phyloP scores from a whole-genome alignment of 305 asterid genomes.

The Fraxinus dipetala region DNA sequence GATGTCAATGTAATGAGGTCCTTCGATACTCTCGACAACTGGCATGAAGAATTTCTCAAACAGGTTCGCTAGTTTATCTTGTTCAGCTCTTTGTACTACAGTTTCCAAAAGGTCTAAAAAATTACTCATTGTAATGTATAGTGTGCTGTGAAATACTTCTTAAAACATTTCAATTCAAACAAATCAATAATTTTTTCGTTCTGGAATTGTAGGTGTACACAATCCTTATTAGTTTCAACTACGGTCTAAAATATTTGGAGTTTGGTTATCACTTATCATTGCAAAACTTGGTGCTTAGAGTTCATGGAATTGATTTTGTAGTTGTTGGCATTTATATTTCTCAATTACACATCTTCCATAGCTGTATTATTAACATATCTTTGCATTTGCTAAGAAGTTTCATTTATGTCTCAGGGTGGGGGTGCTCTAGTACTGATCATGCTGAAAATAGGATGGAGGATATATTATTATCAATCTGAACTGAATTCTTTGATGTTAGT shows the following conservation, averaged over 20 bases:
- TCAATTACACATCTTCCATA: background rate
- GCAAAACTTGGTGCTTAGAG: background rate
- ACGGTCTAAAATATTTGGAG: background rate
- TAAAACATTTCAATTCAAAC: background rate
- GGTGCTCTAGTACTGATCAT: background rate
- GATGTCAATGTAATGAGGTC: constrained; percentile 95
- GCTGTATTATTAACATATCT: background rate
- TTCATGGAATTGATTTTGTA: background rate
- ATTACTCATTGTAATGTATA: background rate
- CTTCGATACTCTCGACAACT: constrained; percentile 86
- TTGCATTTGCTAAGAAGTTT: background rate
- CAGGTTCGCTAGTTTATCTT: constrained; percentile 52
- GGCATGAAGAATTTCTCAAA: constrained; percentile 99
- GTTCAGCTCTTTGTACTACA: background rate
- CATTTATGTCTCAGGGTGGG: background rate
- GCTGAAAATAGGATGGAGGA: background rate
- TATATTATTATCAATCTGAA: background rate
- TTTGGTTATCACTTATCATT: background rate
- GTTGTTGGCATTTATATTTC: background rate
- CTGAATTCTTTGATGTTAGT: background rate
- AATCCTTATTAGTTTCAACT: background rate
- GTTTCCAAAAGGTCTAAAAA: background rate
- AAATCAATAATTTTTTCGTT: background rate
- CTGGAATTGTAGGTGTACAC: background rate
- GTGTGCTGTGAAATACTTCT: background rate